Percentiles rank a stretch among this genome's conserved stretches.
phyloP scores from a whole-genome alignment of 495 filamentous ascomycete species.

The Xylona heveae region DNA sequence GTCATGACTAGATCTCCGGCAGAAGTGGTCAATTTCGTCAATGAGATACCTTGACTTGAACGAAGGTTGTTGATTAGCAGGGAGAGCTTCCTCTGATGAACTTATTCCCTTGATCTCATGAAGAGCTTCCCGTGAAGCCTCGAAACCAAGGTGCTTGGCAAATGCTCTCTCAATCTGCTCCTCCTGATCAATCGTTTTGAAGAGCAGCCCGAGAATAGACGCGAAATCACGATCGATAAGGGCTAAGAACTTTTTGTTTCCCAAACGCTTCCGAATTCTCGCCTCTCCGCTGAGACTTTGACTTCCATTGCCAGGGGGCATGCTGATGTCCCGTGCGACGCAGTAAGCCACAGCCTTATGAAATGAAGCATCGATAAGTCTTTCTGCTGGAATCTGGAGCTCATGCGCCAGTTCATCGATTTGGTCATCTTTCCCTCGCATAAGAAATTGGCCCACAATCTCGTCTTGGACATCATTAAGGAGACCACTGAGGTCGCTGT shows the following conservation, averaged over 20 bases:
- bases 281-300: slow-evolving; percentile 39
- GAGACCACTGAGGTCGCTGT: slow-evolving; percentile 42
- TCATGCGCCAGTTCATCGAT: slow-evolving; percentile 31
- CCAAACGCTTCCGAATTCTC: slow-evolving; percentile 45
- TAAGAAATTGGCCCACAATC: slow-evolving; percentile 59
- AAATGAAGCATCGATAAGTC: slow-evolving; percentile 48
- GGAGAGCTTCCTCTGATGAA: slow-evolving; percentile 33
- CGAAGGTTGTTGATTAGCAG: slow-evolving; percentile 62
- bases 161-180: slow-evolving; percentile 57
- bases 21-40: slow-evolving; percentile 54
- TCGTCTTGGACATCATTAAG: slow-evolving; percentile 58
- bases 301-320: slow-evolving; percentile 26
- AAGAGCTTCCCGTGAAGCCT: slow-evolving; percentile 25
- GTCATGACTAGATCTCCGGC: slow-evolving; percentile 43
- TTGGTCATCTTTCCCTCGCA: slow-evolving; percentile 51
- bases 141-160: slow-evolving; percentile 34
- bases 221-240: slow-evolving; percentile 48
- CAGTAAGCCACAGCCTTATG: slow-evolving; percentile 67
- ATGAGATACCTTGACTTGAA: slow-evolving; percentile 60
- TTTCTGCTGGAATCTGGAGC: slow-evolving; percentile 28
- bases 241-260: slow-evolving; percentile 35
- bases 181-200: slow-evolving; percentile 47
- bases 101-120: slow-evolving; percentile 41
- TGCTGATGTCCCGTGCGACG: slow-evolving; percentile 54
- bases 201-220: slow-evolving; percentile 50